Evolutionary conservation across 2,329 filamentous ascomycete genomes (phyloP).

Genomic region (Beauveria brongniartii): DNA sequence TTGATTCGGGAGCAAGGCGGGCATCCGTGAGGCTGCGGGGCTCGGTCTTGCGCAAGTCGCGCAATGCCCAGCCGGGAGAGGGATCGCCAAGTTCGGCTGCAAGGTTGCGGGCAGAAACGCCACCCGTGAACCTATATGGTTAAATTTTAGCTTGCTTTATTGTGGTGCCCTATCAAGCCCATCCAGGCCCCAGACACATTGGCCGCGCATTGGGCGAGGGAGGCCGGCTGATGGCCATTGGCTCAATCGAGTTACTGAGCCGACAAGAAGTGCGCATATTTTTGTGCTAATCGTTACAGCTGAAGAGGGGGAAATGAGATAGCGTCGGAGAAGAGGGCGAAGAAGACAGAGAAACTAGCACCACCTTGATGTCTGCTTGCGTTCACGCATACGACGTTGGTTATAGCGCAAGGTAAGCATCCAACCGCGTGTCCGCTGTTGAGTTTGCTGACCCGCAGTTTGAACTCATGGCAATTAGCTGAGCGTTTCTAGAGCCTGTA

Average conservation of each 20-base stretch:
- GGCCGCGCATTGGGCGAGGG: neutral
- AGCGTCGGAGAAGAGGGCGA: neutral
- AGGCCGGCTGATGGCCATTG: neutral
- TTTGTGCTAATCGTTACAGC: neutral
- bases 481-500: neutral
- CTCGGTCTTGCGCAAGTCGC: neutral
- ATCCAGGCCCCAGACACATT: neutral
- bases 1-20: neutral
- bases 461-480: neutral
- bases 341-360: neutral
- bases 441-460: neutral
- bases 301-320: neutral
- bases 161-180: neutral
- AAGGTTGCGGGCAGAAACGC: neutral
- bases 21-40: neutral
- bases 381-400: neutral
- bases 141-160: neutral
- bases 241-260: neutral
- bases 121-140: conserved; percentile 6
- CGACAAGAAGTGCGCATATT: neutral
- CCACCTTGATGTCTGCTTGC: conserved; percentile 3
- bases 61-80: neutral
- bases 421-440: neutral
- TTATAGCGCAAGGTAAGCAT: neutral
- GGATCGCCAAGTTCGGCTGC: conserved; percentile 5